Conservation (phyloP, 805 yeast genomes). For the Sugiyamaella smithiae region DNA sequence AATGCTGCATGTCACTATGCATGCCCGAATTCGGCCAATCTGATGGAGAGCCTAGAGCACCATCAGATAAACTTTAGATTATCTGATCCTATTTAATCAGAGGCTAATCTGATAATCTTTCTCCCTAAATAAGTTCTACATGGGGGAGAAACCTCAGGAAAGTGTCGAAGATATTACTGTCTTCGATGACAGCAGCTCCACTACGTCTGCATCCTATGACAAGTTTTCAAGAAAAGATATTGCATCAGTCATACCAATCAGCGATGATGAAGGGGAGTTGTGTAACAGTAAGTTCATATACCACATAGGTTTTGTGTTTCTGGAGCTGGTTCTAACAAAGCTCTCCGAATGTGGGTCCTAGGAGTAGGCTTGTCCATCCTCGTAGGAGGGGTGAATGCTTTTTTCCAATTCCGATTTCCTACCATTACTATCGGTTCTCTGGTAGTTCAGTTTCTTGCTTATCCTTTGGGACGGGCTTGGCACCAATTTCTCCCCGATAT, state of each 20-base stretch:
- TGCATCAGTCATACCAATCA: conserved; percentile 12
- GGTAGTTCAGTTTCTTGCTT: conserved; percentile 56
- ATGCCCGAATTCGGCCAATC: conserved; percentile 1
- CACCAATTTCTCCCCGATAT: conserved; percentile 27
- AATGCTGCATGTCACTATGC: too few relatives aligned
- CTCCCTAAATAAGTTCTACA: too few relatives aligned
- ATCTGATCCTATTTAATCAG: not conserved
- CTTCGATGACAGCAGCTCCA: conserved; percentile 4
- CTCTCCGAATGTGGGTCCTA: conserved; percentile 9
- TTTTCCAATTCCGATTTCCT: conserved; percentile 54
- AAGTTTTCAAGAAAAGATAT: conserved; percentile 12
- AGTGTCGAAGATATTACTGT: not conserved
- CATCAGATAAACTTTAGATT: conserved; percentile 2
- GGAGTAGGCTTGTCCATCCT: not conserved
- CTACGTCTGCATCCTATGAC: conserved; percentile 12
- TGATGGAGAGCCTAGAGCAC: too few relatives aligned
- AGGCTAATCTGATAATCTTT: too few relatives aligned
- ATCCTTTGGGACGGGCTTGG: conserved; percentile 49
- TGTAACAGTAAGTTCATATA: conserved; percentile 11
- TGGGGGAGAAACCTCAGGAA: too few relatives aligned
- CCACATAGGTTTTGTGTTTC: not conserved
- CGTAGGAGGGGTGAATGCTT: conserved; percentile 26
- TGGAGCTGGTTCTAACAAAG: not conserved
- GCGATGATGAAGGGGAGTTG: conserved; percentile 8
- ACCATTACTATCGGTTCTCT: conserved; percentile 46